Base-by-base conservation (phyloP, 257 asterid genomes). In the Nicotiana sylvestris region DNA sequence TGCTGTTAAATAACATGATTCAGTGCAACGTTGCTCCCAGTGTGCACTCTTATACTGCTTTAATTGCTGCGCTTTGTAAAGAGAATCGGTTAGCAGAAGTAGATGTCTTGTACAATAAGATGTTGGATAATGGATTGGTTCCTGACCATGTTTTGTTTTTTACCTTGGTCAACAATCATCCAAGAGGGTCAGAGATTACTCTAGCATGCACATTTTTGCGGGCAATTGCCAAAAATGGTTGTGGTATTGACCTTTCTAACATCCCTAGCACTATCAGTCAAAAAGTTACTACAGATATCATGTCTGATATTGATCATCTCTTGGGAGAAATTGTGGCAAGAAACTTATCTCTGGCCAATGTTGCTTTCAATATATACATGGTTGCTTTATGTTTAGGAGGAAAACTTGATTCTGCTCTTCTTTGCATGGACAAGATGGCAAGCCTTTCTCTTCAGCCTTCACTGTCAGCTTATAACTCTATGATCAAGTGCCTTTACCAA, bases 21-120 rank as follows among this genome's bases (percentile, higher is more conserved):
- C 85, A 29, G 43, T 65, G 76, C 58, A 66, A 85, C 74, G 77
- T 89, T 67, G 60, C 86, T 70, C 92, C 95, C 2, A 85, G 84
- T 53, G 88, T 92, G 39, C 94, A 92, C 66, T 89, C 91, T 81
- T 92, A 86, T 87, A 91, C 95, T 1, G 85, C 84, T 69, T 80
- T 91, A 80, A 84, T 90, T 39, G 77, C 82, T 85, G 93, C 95
- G 33, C 90, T 92, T 12, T 83, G 77, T 66, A 86, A 86, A 83
- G 93, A 88, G 81, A 86, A 89, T 66, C 89, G 83, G 78, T 85
- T 86, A 21, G 82, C 78, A 58, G 92, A 89, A 82, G 85, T 86
- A 9, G 69, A 81, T 32, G 35, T 81, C 16, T 80, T 91, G 76
- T 90, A 85, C 85, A 83, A 61, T 18, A 76, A 83, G 21, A 21